Percentiles rank a stretch among this genome's conserved stretches.
Conservation (phyloP, 352 stramenopile species). For the Globisporangium sylvaticum region DNA sequence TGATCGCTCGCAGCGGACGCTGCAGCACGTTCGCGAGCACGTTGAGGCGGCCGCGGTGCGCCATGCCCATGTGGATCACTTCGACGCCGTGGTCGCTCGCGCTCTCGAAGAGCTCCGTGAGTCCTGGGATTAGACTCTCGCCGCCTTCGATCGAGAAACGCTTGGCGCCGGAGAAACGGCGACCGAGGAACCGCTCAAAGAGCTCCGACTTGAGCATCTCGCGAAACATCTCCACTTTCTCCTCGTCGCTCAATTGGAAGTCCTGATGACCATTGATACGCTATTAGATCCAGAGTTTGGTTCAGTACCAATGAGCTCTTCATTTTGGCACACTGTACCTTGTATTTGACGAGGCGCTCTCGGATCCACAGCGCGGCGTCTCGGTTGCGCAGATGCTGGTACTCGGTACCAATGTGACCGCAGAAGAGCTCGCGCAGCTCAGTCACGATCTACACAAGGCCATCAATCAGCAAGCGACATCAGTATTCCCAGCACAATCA, state of each 20-base stretch:
- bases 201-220: constrained; percentile 94
- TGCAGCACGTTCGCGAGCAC: constrained; percentile 98
- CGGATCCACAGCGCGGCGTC: constrained; percentile 86
- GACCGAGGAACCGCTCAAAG: constrained; percentile 97
- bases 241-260: constrained; percentile 59
- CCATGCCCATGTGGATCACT: constrained; percentile 99
- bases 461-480: not conserved
- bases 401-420: constrained; percentile 95
- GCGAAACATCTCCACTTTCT: constrained; percentile 94
- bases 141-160: constrained; percentile 98
- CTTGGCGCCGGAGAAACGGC: constrained; percentile 94
- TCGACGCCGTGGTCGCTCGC: constrained; percentile 95
- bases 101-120: constrained; percentile 94
- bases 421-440: constrained; percentile 96
- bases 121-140: constrained; percentile 94
- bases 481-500: not conserved
- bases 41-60: constrained; percentile 97
- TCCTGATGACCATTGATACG: constrained; percentile 19
- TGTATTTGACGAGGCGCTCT: constrained; percentile 59
- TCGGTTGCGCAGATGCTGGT: constrained; percentile 96
- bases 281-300: constrained; percentile 1
- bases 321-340: constrained; percentile 26
- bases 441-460: constrained; percentile 80
- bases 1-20: constrained; percentile 95
- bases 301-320: not conserved